phyloP scores from a whole-genome alignment of 768 basidiomycete species.

The Tricholoma hemisulphureum region DNA sequence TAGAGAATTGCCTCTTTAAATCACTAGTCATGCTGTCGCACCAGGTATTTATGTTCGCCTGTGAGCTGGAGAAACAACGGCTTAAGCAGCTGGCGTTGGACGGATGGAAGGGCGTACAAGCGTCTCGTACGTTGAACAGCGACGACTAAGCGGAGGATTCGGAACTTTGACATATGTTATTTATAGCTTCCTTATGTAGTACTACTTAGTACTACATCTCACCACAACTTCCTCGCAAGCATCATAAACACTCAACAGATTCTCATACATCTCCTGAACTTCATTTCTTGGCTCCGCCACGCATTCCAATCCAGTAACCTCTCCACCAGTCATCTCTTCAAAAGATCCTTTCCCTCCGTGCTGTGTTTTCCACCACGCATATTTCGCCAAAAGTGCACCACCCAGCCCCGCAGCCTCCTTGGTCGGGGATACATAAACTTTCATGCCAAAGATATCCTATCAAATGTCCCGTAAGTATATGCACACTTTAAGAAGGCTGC shows the following conservation, averaged over 20 bases:
- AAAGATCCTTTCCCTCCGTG: constrained; percentile 48
- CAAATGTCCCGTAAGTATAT: not conserved
- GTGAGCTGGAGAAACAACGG: not conserved
- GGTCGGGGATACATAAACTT: constrained; percentile 64
- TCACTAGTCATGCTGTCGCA: not conserved
- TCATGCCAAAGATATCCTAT: constrained; percentile 72
- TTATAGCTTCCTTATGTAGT: not conserved
- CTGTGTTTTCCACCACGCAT: constrained; percentile 61
- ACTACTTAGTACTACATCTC: constrained; percentile 1
- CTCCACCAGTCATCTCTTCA: constrained; percentile 60
- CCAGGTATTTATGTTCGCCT: not conserved
- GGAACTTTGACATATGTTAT: not conserved
- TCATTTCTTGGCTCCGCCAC: constrained; percentile 58
- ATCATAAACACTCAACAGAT: constrained; percentile 51
- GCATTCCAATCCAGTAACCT: constrained; percentile 52
- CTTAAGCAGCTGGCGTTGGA: not conserved
- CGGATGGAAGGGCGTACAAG: not conserved
- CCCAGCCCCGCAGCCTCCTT: constrained; percentile 74
- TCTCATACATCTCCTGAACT: constrained; percentile 49
- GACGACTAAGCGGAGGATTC: not conserved
- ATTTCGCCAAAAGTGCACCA: constrained; percentile 70
- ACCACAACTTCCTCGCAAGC: constrained; percentile 55
- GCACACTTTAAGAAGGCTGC: not conserved
- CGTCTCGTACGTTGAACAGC: not conserved
- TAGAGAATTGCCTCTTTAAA: not conserved